These are phyloP conservation scores for Apiospora aurea DNA, from an alignment of 2,329 filamentous ascomycete species.

Conservation along the genomic window DNA sequence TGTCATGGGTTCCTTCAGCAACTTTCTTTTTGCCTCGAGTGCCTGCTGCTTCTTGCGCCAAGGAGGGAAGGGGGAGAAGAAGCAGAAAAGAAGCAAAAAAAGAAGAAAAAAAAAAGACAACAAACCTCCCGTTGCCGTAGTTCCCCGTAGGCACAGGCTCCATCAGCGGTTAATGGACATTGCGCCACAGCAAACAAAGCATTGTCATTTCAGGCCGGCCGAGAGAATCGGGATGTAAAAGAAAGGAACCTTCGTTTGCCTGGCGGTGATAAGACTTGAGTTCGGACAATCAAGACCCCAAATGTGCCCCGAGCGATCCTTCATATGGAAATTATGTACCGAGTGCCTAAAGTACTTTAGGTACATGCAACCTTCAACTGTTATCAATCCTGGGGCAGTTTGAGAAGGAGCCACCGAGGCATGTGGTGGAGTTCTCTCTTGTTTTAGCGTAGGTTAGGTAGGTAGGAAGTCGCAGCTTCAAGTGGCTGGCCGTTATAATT, in stretches of 20 bases:
- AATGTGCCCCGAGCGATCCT: neutral
- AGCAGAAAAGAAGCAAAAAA: neutral
- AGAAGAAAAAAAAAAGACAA: neutral
- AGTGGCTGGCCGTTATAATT: constrained; percentile 1
- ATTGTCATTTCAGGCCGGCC: constrained; percentile 13
- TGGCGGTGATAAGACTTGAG: neutral
- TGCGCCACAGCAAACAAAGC: constrained; percentile 13
- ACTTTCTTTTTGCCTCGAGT: neutral
- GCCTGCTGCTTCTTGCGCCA: neutral
- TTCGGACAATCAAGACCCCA: neutral
- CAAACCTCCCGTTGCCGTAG: neutral
- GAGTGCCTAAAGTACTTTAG: too few species aligned
- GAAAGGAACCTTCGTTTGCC: neutral
- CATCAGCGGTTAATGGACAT: constrained; percentile 4
- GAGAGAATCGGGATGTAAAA: neutral
- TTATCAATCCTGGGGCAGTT: neutral
- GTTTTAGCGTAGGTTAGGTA: too few species aligned
- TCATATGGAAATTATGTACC: neutral
- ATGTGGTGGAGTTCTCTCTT: too few species aligned
- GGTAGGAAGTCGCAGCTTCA: neutral
- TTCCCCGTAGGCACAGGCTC: neutral
- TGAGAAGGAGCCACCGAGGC: neutral
- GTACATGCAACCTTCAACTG: neutral
- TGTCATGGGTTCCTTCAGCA: neutral
- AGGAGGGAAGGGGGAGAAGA: neutral